Percentiles rank a stretch among this genome's conserved stretches.
These are phyloP conservation scores for Citrus trifoliata DNA, from an alignment of 345 rosid species.

Conservation along the genomic window DNA sequence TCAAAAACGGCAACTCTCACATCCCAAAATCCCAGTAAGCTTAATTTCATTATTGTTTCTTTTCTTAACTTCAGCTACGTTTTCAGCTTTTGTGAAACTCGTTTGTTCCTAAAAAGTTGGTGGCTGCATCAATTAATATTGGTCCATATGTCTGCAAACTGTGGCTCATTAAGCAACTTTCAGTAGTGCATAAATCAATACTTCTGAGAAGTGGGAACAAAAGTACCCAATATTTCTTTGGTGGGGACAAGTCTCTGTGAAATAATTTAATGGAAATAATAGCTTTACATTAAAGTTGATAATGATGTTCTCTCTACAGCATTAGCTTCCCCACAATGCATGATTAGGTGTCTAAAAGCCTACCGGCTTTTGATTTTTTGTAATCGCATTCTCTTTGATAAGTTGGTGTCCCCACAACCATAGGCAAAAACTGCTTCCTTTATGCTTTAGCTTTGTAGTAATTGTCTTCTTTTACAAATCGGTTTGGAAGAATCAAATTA, in stretches of 20 bases:
- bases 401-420: not conserved
- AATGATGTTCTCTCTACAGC: not conserved
- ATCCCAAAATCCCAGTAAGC: slow-evolving; percentile 43
- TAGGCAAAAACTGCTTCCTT: not conserved
- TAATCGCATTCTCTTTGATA: not conserved
- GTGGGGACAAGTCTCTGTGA: not conserved
- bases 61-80: not conserved
- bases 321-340: not conserved
- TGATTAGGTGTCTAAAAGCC: not conserved
- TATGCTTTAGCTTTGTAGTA: not conserved
- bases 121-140: not conserved
- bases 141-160: not conserved
- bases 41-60: not conserved
- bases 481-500: not conserved
- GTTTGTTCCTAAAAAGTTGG: not conserved
- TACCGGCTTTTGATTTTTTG: not conserved
- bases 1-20: slow-evolving; percentile 59
- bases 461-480: not conserved
- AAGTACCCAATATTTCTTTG: not conserved
- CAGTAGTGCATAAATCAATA: not conserved
- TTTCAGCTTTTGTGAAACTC: not conserved
- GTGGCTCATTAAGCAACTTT: not conserved
- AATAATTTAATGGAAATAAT: not conserved
- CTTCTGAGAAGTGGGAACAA: not conserved
- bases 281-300: not conserved